phyloP scores from a whole-genome alignment of 2,329 filamentous ascomycete species.

The Trichothecium roseum region DNA sequence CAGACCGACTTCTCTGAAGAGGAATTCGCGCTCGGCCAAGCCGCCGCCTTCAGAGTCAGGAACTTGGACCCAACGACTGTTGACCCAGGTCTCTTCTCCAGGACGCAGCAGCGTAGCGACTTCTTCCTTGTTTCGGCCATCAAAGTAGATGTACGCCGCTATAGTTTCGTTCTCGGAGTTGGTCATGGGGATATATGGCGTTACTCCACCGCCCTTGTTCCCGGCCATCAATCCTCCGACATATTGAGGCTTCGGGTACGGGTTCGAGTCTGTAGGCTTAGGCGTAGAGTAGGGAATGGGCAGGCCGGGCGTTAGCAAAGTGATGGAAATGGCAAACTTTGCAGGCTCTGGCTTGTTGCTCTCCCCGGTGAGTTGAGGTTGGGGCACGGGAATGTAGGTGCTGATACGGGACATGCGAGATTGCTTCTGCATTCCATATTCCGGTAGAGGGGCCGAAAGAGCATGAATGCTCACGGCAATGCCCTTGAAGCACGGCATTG shows the following conservation, averaged over 20 bases:
- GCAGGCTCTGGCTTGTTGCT: constrained; percentile 79
- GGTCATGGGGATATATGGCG: constrained; percentile 85
- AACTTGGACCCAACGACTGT: constrained; percentile 93
- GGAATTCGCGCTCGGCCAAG: constrained; percentile 88
- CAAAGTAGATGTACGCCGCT: constrained; percentile 98
- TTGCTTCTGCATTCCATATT: constrained; percentile 92
- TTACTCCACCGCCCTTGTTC: constrained; percentile 47
- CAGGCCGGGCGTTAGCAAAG: constrained; percentile 77
- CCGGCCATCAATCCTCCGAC: constrained; percentile 58
- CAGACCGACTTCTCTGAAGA: constrained; percentile 92
- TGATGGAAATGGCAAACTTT: constrained; percentile 97
- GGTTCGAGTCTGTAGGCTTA: constrained; percentile 65
- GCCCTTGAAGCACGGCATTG: constrained; percentile 95
- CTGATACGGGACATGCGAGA: constrained; percentile 86
- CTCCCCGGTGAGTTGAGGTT: constrained; percentile 56
- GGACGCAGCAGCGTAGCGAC: constrained; percentile 86
- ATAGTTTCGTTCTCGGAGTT: constrained; percentile 93
- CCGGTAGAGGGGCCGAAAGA: constrained; percentile 68
- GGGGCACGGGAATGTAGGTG: constrained; percentile 92
- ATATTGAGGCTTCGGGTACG: constrained; percentile 70
- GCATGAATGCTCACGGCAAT: constrained; percentile 95
- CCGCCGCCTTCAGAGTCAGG: constrained; percentile 86
- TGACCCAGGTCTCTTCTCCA: constrained; percentile 98
- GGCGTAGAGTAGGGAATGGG: constrained; percentile 89
- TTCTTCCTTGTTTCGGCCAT: constrained; percentile 89